phyloP scores from a whole-genome alignment of 2,329 filamentous ascomycete genomes.

The Tothia fuscella region DNA sequence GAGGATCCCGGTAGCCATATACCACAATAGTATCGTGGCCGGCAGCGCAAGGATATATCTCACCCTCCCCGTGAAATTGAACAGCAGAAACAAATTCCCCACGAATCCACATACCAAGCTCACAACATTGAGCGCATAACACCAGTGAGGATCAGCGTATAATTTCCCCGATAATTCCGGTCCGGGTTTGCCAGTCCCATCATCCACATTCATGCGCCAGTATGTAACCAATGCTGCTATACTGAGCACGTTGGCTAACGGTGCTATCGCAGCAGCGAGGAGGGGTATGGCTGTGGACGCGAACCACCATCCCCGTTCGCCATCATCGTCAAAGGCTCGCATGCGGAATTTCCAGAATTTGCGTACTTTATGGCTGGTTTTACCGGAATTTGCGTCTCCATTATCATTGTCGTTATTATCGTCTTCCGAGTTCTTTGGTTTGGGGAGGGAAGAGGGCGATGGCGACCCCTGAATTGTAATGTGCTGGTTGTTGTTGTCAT shows the following conservation, averaged over 20 bases:
- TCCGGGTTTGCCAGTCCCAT: constrained; percentile 32
- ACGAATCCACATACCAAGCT: constrained; percentile 65
- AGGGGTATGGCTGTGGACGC: constrained; percentile 52
- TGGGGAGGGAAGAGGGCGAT: too few relatives aligned
- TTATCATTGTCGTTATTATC: neutral
- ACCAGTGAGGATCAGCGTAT: constrained; percentile 59
- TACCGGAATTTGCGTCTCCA: neutral
- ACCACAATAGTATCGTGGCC: constrained; percentile 73
- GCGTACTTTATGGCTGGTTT: neutral
- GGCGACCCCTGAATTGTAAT: too few relatives aligned
- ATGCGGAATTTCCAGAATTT: constrained; percentile 10
- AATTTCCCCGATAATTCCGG: constrained; percentile 44
- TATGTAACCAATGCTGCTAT: constrained; percentile 73
- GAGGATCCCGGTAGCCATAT: constrained; percentile 48
- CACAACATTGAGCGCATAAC: constrained; percentile 61
- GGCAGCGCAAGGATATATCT: constrained; percentile 75
- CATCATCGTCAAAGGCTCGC: constrained; percentile 10
- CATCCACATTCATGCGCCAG: constrained; percentile 54
- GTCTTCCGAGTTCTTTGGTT: too few relatives aligned
- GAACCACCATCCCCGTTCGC: constrained; percentile 34
- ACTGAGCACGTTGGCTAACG: constrained; percentile 76
- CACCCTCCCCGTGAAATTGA: constrained; percentile 74
- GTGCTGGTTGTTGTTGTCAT: too few relatives aligned
- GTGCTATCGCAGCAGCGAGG: constrained; percentile 71
- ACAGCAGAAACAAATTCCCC: constrained; percentile 69